These are phyloP conservation scores for Orbilia javanica DNA, from an alignment of 2,329 filamentous ascomycete genomes.

Conservation along the genomic window DNA sequence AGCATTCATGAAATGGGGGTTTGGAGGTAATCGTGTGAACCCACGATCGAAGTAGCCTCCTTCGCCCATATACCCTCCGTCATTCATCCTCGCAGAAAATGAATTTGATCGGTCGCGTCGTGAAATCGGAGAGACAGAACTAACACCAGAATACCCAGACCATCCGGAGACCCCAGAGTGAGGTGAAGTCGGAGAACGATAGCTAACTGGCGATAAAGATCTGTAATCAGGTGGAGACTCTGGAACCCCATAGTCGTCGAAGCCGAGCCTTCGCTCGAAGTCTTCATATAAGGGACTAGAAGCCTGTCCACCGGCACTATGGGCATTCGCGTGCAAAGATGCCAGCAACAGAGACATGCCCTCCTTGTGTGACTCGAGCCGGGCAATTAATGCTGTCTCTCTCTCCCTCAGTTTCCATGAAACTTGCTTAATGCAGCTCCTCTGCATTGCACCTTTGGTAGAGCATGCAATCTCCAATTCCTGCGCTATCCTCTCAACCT, in stretches of 20 bases:
- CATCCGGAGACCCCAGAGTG: constrained; percentile 55
- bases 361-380: constrained; percentile 57
- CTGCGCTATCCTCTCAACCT: constrained; percentile 54
- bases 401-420: constrained; percentile 55
- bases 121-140: constrained; percentile 54
- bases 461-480: constrained; percentile 55
- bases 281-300: constrained; percentile 50
- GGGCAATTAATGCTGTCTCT: constrained; percentile 51
- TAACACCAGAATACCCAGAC: constrained; percentile 55
- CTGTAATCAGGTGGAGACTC: constrained; percentile 53
- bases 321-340: constrained; percentile 51
- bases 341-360: constrained; percentile 56
- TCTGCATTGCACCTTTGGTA: constrained; percentile 57
- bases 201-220: constrained; percentile 44
- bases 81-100: constrained; percentile 46
- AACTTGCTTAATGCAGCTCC: constrained; percentile 52
- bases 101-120: constrained; percentile 44
- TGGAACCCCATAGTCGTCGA: constrained; percentile 54
- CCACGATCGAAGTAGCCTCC: constrained; percentile 42
- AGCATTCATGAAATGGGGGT: constrained; percentile 53
- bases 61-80: constrained; percentile 21
- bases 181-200: constrained; percentile 57
- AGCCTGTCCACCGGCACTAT: constrained; percentile 54
- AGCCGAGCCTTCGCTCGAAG: constrained; percentile 55
- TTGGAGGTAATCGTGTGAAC: constrained; percentile 38